Evolutionary conservation across 2,329 filamentous ascomycete genomes (phyloP), one percentile per base, ranked within the genome.

Genomic region (Ceratocystis diversiconidia): DNA sequence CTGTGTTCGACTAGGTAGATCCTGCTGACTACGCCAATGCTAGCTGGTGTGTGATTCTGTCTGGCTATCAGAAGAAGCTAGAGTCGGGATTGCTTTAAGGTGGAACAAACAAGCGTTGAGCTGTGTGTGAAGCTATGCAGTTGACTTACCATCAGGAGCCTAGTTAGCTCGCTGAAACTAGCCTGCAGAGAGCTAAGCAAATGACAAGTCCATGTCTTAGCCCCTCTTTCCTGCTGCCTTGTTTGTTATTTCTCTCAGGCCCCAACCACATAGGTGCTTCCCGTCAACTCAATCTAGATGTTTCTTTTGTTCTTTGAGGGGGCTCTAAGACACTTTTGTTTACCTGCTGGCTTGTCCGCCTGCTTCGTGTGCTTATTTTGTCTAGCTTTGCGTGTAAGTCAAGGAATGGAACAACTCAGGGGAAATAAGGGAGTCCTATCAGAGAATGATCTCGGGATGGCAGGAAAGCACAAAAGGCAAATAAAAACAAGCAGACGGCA

Each of bases 221-320:
- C 52, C 52, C 52, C 52, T 32, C 52, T 32, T n/a, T 57, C 25
- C 52, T 32, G 12, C 28, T 32, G 52, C n/a, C 25, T 28, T 32
- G 28, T 7, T 57, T 22, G 15, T 36, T 57, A 32, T n/a, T 32
- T 57, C 52, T 17, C 52, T 28, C 52, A 57, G 17, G 52, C n/a
- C 52, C 17, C 52, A n/a, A 32, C 28, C 25, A 22, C 28, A 3
- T n/a, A 17, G n/a, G 52, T 32, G 52, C 52, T 22, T 32, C 52
- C 28, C 28, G 15, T 32, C 25, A 32, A 28, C 52, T 17, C 19
- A 7, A 28, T 57, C 52, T 57, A 32, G 28, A 57, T 12, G 28
- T 36, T 57, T 32, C 28, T 57, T 57, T 57, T 57, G 25, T 57
- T 57, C 52, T 57, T 57, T 57, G 52, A 57, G 52, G 52, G 52